phyloP scores from a whole-genome alignment of 2,329 filamentous ascomycete genomes.

The Xylariaceae sp. region DNA sequence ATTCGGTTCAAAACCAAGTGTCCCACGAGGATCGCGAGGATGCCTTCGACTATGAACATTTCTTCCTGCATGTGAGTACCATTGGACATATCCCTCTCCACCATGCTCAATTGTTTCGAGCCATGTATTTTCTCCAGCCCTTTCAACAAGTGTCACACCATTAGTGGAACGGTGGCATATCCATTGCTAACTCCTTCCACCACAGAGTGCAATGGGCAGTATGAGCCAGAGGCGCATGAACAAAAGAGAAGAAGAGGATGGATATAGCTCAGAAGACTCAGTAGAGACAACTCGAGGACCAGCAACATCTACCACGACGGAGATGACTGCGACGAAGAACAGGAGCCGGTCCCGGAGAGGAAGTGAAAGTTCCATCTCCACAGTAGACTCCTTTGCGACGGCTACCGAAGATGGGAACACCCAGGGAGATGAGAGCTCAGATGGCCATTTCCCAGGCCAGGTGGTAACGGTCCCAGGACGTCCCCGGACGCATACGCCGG shows the following conservation, averaged over 20 bases:
- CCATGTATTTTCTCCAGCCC: too few relatives aligned
- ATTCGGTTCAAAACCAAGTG: constrained; percentile 49
- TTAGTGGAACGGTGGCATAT: too few relatives aligned
- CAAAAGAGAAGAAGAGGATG: constrained; percentile 40
- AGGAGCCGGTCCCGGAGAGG: constrained; percentile 29
- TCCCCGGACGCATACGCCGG: constrained; percentile 24
- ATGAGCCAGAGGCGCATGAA: constrained; percentile 50
- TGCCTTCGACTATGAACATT: constrained; percentile 93
- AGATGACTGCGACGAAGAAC: constrained; percentile 13
- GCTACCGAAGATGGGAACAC: constrained; percentile 39
- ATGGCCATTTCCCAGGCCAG: constrained; percentile 17
- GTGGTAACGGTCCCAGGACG: constrained; percentile 14
- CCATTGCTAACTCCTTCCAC: too few relatives aligned
- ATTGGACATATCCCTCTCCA: too few relatives aligned
- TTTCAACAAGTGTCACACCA: too few relatives aligned
- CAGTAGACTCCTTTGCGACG: constrained; percentile 48
- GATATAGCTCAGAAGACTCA: constrained; percentile 52
- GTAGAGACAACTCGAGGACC: constrained; percentile 54
- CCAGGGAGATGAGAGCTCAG: constrained; percentile 13
- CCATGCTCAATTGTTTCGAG: too few relatives aligned
- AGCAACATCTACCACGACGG: constrained; percentile 13
- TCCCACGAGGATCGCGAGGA: constrained; percentile 91
- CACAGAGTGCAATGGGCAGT: constrained; percentile 81
- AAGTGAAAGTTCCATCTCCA: constrained; percentile 43
- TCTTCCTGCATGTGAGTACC: constrained; percentile 90